Evolutionary conservation across 148 eudicot genomes (phyloP).

Genomic region (Rhododendron kiyosumense): DNA sequence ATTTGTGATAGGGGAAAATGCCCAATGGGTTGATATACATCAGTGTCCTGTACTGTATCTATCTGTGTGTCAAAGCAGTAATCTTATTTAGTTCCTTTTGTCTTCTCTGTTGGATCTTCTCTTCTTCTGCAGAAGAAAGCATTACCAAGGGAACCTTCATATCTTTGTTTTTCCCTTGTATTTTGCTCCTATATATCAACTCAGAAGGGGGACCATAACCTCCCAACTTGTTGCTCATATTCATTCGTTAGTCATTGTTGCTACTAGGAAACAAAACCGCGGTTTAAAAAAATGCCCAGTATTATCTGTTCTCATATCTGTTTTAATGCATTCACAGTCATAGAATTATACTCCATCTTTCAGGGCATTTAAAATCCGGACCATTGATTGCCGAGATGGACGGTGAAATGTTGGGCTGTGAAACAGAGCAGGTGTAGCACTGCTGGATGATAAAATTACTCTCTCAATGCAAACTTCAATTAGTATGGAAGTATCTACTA

Average conservation of each 20-base stretch:
- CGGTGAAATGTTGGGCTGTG: too few relatives aligned
- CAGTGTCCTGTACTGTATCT: slow-evolving; percentile 8
- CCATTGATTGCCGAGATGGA: too few relatives aligned
- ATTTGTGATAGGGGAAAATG: slow-evolving; percentile 27
- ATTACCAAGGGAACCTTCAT: background rate
- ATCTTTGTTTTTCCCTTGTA: background rate
- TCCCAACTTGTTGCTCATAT: slow-evolving; percentile 19
- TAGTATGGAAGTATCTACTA: too few relatives aligned
- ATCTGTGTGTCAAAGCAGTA: background rate
- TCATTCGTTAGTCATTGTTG: slow-evolving; percentile 22
- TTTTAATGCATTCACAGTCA: background rate
- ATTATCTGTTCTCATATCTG: background rate
- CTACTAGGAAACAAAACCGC: background rate
- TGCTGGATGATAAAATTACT: background rate
- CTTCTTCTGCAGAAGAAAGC: slow-evolving; percentile 1
- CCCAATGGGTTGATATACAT: slow-evolving; percentile 15
- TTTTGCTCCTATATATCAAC: background rate
- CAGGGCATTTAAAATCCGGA: background rate
- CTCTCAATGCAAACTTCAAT: background rate
- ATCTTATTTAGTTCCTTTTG: background rate
- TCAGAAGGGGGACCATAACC: slow-evolving; percentile 27
- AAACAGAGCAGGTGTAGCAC: too few relatives aligned
- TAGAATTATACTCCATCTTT: background rate
- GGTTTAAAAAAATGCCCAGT: background rate
- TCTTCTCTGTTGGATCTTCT: slow-evolving; percentile 5